phyloP scores from a whole-genome alignment of 164 flowering plant genomes.

The Umbellularia californica region DNA sequence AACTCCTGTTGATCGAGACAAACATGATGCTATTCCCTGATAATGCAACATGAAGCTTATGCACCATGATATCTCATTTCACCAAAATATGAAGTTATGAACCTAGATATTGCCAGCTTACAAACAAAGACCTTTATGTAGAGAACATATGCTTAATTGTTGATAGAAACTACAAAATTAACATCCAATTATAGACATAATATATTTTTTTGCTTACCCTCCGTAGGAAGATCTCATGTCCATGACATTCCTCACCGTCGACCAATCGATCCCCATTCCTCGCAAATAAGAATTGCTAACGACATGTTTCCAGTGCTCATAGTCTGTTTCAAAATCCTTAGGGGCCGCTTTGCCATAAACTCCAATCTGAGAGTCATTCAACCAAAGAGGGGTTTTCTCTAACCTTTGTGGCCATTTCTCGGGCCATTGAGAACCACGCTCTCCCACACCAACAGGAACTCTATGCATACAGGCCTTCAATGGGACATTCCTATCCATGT shows the following conservation, averaged over 20 bases:
- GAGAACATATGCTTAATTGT: too few relatives aligned
- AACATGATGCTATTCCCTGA: too few relatives aligned
- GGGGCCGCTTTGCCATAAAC: constrained; percentile 93
- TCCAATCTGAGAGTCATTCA: constrained; percentile 71
- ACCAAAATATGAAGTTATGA: too few relatives aligned
- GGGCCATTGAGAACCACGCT: constrained; percentile 88
- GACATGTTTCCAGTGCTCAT: constrained; percentile 88
- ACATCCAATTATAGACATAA: too few relatives aligned
- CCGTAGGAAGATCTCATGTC: constrained; percentile 98
- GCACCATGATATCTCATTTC: too few relatives aligned
- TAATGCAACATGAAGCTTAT: too few relatives aligned
- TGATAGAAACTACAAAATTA: too few relatives aligned
- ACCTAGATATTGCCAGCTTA: too few relatives aligned
- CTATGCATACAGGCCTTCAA: constrained; percentile 86
- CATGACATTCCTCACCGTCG: constrained; percentile 85
- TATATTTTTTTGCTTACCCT: constrained; percentile 52
- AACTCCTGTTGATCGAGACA: too few relatives aligned
- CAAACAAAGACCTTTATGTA: too few relatives aligned
- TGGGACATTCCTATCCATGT: constrained; percentile 64
- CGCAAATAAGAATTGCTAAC: constrained; percentile 66
- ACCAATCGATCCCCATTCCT: constrained; percentile 84
- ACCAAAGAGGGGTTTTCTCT: constrained; percentile 70
- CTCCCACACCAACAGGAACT: constrained; percentile 45
- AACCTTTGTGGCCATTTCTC: constrained; percentile 81
- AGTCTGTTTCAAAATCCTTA: constrained; percentile 71